Conservation (phyloP, 768 basidiomycete species). For the Boletus bicolor region DNA sequence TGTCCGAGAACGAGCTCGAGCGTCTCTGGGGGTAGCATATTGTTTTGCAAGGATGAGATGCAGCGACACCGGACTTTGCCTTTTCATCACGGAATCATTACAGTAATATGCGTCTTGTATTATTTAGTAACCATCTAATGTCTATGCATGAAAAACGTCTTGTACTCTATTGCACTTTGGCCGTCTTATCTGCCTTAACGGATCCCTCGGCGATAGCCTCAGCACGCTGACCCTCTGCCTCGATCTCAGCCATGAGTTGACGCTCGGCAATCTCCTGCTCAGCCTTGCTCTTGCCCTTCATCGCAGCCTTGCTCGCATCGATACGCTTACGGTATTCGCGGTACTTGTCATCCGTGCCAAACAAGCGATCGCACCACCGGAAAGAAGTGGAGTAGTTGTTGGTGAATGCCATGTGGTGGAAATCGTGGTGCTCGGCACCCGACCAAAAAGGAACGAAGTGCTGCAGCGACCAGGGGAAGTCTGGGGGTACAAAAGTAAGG, state of each 20-base stretch:
- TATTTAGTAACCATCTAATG: background rate
- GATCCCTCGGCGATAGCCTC: slow-evolving; percentile 54
- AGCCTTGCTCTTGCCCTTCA: slow-evolving; percentile 52
- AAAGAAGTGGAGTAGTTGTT: slow-evolving; percentile 95
- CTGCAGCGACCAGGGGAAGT: slow-evolving; percentile 97
- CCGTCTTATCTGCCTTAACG: slow-evolving; percentile 13
- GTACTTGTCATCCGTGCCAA: slow-evolving; percentile 92
- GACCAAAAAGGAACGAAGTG: slow-evolving; percentile 95
- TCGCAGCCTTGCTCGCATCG: slow-evolving; percentile 53
- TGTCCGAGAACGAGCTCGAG: slow-evolving; percentile 32
- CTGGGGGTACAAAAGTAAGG: slow-evolving; percentile 32
- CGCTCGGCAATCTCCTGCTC: slow-evolving; percentile 56
- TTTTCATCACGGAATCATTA: background rate
- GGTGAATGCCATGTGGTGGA: slow-evolving; percentile 95
- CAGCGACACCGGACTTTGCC: background rate
- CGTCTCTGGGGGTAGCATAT: slow-evolving; percentile 36
- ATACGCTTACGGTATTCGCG: slow-evolving; percentile 71
- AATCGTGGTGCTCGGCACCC: slow-evolving; percentile 96
- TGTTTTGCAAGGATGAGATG: too few relatives aligned
- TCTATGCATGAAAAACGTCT: background rate
- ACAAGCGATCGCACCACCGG: slow-evolving; percentile 87
- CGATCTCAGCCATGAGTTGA: slow-evolving; percentile 64
- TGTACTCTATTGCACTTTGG: slow-evolving; percentile 26
- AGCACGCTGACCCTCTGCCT: slow-evolving; percentile 67
- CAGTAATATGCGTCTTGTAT: slow-evolving; percentile 9